Evolutionary conservation across 805 yeast genomes (phyloP).

Genomic region (Sugiyamaella valdiviana): DNA sequence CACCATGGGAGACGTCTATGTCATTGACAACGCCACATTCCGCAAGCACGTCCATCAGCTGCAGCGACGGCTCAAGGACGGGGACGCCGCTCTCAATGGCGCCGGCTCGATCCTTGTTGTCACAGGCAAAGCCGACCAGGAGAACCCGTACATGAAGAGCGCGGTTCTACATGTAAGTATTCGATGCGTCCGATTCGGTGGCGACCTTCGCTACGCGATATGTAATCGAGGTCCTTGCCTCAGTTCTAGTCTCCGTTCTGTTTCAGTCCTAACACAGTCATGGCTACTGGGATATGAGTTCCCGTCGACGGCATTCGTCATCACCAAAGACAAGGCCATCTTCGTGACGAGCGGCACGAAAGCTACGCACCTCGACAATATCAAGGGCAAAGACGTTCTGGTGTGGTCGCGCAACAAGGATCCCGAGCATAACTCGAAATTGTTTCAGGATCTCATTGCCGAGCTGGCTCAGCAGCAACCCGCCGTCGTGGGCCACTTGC

Average conservation of each 20-base stretch:
- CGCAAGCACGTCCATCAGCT: conserved; percentile 28
- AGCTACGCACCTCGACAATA: conserved; percentile 66
- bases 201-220: background rate
- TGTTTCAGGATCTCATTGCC: conserved; percentile 53
- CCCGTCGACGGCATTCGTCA: conserved; percentile 76
- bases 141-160: conserved; percentile 83
- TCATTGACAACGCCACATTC: conserved; percentile 30
- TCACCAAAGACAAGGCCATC: conserved; percentile 53
- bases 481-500: conserved; percentile 53
- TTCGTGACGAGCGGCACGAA: conserved; percentile 79
- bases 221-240: background rate
- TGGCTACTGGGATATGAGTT: conserved; percentile 95
- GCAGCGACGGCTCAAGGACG: conserved; percentile 20
- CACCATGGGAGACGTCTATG: conserved; percentile 10
- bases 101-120: conserved; percentile 54
- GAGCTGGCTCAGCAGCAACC: conserved; percentile 32
- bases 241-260: background rate
- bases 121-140: conserved; percentile 81
- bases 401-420: conserved; percentile 80
- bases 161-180: conserved; percentile 57
- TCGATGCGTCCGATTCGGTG: background rate
- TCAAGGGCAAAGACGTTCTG: conserved; percentile 43
- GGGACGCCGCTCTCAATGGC: conserved; percentile 35
- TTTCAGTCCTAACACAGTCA: conserved; percentile 30
- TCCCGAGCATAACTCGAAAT: conserved; percentile 59